These are phyloP conservation scores for Tuber umbilicatum DNA, from an alignment of 495 filamentous ascomycete genomes.

Conservation along the genomic window DNA sequence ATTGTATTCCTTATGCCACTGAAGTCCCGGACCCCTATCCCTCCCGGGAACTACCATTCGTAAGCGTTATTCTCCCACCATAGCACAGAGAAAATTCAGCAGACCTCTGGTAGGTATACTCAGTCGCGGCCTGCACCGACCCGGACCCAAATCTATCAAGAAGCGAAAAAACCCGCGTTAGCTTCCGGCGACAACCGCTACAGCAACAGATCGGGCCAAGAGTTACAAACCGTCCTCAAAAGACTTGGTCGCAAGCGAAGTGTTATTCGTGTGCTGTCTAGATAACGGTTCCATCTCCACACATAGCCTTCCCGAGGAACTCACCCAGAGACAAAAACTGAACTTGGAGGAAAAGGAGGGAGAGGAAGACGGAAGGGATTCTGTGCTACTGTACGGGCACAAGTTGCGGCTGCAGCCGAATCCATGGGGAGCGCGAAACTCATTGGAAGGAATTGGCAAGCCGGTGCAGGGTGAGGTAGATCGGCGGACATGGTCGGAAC, in stretches of 20 bases:
- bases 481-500: background rate
- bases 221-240: slow-evolving; percentile 16
- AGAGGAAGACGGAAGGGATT: background rate
- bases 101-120: slow-evolving; percentile 33
- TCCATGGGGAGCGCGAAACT: background rate
- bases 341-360: background rate
- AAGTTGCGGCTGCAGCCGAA: background rate
- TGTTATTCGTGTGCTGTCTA: slow-evolving; percentile 18
- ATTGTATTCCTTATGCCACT: slow-evolving; percentile 46
- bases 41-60: slow-evolving; percentile 13
- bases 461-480: background rate
- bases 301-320: background rate
- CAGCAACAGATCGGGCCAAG: background rate
- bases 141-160: background rate
- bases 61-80: background rate
- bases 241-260: slow-evolving; percentile 15
- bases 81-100: slow-evolving; percentile 10
- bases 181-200: background rate
- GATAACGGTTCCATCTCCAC: slow-evolving; percentile 21
- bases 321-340: background rate
- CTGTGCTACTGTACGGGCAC: background rate
- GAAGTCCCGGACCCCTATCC: slow-evolving; percentile 40
- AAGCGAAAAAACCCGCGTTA: slow-evolving; percentile 8
- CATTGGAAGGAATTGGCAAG: background rate
- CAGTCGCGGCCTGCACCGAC: slow-evolving; percentile 25